Percentiles rank a stretch among this genome's conserved stretches.
phyloP scores from a whole-genome alignment of 345 rosid species.

The Corchorus olitorius region DNA sequence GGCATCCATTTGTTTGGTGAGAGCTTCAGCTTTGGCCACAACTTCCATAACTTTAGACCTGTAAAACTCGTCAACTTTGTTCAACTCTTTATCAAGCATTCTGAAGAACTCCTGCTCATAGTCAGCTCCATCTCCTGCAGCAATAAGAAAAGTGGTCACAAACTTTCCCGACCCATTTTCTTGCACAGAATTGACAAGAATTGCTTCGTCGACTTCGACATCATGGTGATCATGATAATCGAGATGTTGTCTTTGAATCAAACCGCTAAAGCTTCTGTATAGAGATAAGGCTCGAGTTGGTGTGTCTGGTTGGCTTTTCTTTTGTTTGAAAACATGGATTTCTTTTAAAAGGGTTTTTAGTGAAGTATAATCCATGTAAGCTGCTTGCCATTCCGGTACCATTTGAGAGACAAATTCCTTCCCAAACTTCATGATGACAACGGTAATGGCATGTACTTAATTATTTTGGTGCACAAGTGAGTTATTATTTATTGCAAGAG shows the following conservation, averaged over 20 bases:
- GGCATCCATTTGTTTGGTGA: slow-evolving; percentile 68
- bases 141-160: slow-evolving; percentile 53
- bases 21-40: slow-evolving; percentile 45
- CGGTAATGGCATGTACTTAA: too few species aligned
- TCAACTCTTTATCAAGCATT: slow-evolving; percentile 60
- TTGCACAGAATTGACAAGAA: slow-evolving; percentile 38
- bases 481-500: too few species aligned
- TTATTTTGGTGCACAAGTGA: too few species aligned
- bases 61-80: slow-evolving; percentile 57
- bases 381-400: slow-evolving; percentile 78
- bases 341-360: slow-evolving; percentile 59
- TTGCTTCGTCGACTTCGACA: slow-evolving; percentile 39
- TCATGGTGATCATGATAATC: slow-evolving; percentile 13
- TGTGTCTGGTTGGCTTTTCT: slow-evolving; percentile 25
- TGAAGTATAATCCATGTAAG: slow-evolving; percentile 55
- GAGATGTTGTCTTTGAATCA: slow-evolving; percentile 30
- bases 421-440: slow-evolving; percentile 64
- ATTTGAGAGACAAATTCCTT: slow-evolving; percentile 61
- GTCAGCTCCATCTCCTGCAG: slow-evolving; percentile 58
- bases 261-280: slow-evolving; percentile 62
- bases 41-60: slow-evolving; percentile 54
- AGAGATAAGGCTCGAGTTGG: slow-evolving; percentile 37
- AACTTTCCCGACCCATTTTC: slow-evolving; percentile 32
- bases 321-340: slow-evolving; percentile 38
- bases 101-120: slow-evolving; percentile 59